A percentile compares a stretch with the other conserved stretches of the same genome.
These are phyloP conservation scores for Scheffersomyces parashehatae DNA, from an alignment of 1,139 yeast species.

Conservation along the genomic window DNA sequence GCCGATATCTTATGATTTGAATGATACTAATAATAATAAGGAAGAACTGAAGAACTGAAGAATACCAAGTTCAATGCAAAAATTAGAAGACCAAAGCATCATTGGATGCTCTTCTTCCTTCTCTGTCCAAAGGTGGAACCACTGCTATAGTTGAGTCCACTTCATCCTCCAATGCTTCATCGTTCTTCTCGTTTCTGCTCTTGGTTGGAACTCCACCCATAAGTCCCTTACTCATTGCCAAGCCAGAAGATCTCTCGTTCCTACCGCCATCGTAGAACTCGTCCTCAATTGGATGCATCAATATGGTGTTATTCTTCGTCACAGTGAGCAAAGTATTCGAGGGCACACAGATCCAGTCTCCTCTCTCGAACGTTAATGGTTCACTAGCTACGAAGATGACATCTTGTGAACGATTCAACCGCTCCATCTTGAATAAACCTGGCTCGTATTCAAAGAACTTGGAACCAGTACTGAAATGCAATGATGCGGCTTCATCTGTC, in stretches of 20 bases:
- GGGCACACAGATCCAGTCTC: constrained; percentile 97
- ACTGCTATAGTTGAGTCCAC: constrained; percentile 47
- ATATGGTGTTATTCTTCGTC: constrained; percentile 73
- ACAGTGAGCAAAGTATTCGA: constrained; percentile 87
- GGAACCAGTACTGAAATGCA: constrained; percentile 93
- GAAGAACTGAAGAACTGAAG: too few relatives aligned
- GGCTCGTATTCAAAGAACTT: constrained; percentile 87
- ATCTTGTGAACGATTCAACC: constrained; percentile 88
- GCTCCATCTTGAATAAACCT: constrained; percentile 89
- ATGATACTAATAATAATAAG: too few relatives aligned
- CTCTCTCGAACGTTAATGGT: constrained; percentile 92
- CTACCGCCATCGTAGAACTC: constrained; percentile 78
- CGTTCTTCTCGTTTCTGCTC: constrained; percentile 2
- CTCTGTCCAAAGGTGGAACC: constrained; percentile 82
- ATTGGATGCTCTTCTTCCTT: constrained; percentile 53
- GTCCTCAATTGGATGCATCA: constrained; percentile 87
- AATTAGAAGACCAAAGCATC: not conserved
- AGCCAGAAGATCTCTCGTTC: constrained; percentile 68
- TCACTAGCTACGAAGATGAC: constrained; percentile 96
- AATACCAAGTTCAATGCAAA: too few relatives aligned
- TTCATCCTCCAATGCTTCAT: constrained; percentile 12
- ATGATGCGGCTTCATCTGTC: constrained; percentile 93
- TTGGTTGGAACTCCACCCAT: constrained; percentile 63
- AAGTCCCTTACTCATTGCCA: constrained; percentile 88
- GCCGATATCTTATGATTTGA: too few relatives aligned